Percentiles rank a stretch among this genome's conserved stretches.
Conservation (phyloP, 192 early-diverging fungal genomes). For the Glomus cerebriforme region DNA sequence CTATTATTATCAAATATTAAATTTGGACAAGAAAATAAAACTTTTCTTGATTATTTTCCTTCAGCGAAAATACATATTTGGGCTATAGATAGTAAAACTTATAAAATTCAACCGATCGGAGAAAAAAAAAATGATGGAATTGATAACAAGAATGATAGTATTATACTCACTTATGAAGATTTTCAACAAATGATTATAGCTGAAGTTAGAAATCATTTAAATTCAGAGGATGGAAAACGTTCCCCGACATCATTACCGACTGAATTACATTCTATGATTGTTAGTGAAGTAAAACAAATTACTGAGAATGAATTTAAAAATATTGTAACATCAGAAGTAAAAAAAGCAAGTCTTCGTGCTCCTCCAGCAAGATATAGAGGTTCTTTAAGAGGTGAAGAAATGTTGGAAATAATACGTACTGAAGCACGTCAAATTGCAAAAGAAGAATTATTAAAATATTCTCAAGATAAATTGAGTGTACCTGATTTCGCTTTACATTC, state of each 20-base stretch:
- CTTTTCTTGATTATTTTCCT: neutral
- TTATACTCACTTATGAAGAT: neutral
- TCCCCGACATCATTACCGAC: neutral
- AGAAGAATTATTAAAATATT: constrained; percentile 58
- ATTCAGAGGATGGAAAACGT: neutral
- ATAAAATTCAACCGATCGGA: neutral
- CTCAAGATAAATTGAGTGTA: constrained; percentile 53
- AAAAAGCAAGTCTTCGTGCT: neutral
- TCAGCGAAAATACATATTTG: neutral
- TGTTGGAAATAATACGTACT: neutral
- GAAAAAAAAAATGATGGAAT: neutral
- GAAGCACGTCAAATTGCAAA: constrained; percentile 46
- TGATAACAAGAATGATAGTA: neutral
- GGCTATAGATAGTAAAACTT: neutral
- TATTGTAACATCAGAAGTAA: neutral
- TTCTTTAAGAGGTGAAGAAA: neutral
- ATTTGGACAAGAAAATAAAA: neutral
- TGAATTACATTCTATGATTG: neutral
- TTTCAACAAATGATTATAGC: neutral
- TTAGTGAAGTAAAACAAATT: neutral
- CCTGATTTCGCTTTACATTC: constrained; percentile 70
- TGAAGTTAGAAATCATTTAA: neutral
- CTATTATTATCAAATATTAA: too few species aligned
- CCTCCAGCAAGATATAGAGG: neutral
- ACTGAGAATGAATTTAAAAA: neutral